A percentile compares a stretch with the other conserved stretches of the same genome.
Conservation (phyloP, 2,329 filamentous ascomycete genomes). For the Alternaria gaisen region DNA sequence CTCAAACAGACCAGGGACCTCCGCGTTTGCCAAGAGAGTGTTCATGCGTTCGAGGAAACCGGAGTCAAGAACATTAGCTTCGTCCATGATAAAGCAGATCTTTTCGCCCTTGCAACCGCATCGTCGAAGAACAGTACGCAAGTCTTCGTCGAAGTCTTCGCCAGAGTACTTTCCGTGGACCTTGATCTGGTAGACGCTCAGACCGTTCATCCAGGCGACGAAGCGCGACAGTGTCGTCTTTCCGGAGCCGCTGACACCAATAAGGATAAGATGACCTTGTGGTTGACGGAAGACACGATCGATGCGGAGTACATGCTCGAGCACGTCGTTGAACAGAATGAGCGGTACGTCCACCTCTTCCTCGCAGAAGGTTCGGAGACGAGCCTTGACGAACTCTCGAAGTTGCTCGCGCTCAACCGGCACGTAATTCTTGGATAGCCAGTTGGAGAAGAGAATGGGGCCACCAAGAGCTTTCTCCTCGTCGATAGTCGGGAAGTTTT, state of each 20-base stretch:
- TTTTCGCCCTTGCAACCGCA: conserved; percentile 98
- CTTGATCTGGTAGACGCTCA: conserved; percentile 99
- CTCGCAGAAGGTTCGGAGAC: conserved; percentile 97
- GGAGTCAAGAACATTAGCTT: conserved; percentile 97
- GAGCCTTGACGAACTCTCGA: conserved; percentile 95
- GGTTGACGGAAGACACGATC: conserved; percentile 98
- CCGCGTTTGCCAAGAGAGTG: conserved; percentile 96
- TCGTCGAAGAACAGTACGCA: conserved; percentile 89
- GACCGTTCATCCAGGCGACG: conserved; percentile 99
- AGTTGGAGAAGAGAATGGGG: conserved; percentile 98
- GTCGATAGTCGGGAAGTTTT: conserved; percentile 95
- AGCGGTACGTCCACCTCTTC: conserved; percentile 98
- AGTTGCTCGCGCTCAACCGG: conserved; percentile 95
- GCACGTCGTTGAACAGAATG: conserved; percentile 98
- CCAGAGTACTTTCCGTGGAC: conserved; percentile 98
- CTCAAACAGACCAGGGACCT: conserved; percentile 97
- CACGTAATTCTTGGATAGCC: conserved; percentile 98
- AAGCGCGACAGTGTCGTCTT: conserved; percentile 98
- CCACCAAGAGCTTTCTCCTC: conserved; percentile 87
- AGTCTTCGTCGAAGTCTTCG: conserved; percentile 98
- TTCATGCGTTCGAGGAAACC: conserved; percentile 99
- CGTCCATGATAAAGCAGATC: conserved; percentile 99
- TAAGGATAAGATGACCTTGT: conserved; percentile 96
- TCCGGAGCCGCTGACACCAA: conserved; percentile 97
- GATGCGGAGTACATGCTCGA: conserved; percentile 97